These are phyloP conservation scores for Pythium oligandrum DNA, from an alignment of 352 stramenopile genomes.

Conservation along the genomic window DNA sequence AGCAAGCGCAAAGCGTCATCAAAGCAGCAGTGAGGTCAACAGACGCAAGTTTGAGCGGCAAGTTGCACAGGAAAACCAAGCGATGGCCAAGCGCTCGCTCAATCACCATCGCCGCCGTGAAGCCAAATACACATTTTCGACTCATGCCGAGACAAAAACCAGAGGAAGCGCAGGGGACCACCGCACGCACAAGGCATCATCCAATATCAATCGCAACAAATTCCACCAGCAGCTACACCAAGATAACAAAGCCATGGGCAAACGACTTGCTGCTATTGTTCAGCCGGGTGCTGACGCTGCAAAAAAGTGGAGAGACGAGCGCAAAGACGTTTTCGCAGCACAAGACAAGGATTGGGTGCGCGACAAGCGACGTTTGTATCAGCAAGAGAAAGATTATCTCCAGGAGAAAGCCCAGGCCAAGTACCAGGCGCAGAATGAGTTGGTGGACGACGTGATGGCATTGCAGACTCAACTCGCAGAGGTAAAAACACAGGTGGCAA, in stretches of 20 bases:
- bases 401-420: slow-evolving; percentile 55
- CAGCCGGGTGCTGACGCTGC: not conserved
- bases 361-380: slow-evolving; percentile 34
- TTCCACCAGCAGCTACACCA: slow-evolving; percentile 40
- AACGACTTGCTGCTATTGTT: slow-evolving; percentile 41
- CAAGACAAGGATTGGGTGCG: slow-evolving; percentile 39
- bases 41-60: slow-evolving; percentile 48
- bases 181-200: slow-evolving; percentile 35
- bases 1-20: slow-evolving; percentile 7
- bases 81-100: slow-evolving; percentile 37
- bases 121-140: not conserved
- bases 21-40: slow-evolving; percentile 60
- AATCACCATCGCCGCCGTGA: slow-evolving; percentile 5
- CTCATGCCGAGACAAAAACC: no score
- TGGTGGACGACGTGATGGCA: slow-evolving; percentile 45
- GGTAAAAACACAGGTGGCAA: slow-evolving; percentile 33
- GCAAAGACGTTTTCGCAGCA: slow-evolving; percentile 4
- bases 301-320: slow-evolving; percentile 10
- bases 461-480: slow-evolving; percentile 39
- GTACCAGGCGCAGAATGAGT: slow-evolving; percentile 49
- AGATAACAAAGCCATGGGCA: slow-evolving; percentile 56
- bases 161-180: not conserved
- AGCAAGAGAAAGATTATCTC: slow-evolving; percentile 52
- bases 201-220: slow-evolving; percentile 52
- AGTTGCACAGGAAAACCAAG: slow-evolving; percentile 49